Evolutionary conservation across 352 stramenopile genomes (phyloP), one percentile per base, ranked within the genome.

Genomic region (Peronospora farinosa): DNA sequence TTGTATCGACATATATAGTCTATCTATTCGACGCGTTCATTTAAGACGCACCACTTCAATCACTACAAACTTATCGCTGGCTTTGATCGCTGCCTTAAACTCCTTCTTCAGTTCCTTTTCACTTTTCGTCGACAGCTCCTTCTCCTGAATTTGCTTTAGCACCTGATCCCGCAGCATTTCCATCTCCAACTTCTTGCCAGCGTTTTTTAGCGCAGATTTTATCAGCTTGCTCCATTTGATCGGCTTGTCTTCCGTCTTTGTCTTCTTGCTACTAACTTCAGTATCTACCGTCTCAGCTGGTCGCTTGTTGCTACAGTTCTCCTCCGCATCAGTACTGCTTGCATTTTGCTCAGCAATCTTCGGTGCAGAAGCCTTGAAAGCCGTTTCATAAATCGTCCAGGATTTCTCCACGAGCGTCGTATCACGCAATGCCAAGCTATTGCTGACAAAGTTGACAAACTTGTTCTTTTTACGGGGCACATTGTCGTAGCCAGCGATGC

Each of bases 381-480:
- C 60, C 10, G 64, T 67, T 40, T 92, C 81, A 15, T 92, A 78
- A 27, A 92, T 78, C 0, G 40, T 68, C 78, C 78, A 96, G 6
- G 89, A 62, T 12, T 73, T 72, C 25, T 89, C 72, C 15, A 88
- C 67, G 9, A 76, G 65, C 23, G 51, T 36, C 27, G 62, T 47
- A 44, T 86, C 67, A 7, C 57, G 56, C 15, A 88, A 40, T 28
- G 68, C 69, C 33, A 95, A 71, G 56, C 72, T 91, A 65, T 96
- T 96, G 48, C 67, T 73, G 45, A 93, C 73, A 57, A 96, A 97
- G 67, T 97, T 97, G 52, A 87, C 56, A 51, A 97, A 97, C 61
- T 97, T 97, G 60, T 86, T 77, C 56, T 96, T 84, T 63, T 97
- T 96, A 47, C 91, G 83, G 15, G 92, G 92, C 36, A 97, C 86